phyloP scores from a whole-genome alignment of 2,329 filamentous ascomycete species.

The Botrytis fabae region DNA sequence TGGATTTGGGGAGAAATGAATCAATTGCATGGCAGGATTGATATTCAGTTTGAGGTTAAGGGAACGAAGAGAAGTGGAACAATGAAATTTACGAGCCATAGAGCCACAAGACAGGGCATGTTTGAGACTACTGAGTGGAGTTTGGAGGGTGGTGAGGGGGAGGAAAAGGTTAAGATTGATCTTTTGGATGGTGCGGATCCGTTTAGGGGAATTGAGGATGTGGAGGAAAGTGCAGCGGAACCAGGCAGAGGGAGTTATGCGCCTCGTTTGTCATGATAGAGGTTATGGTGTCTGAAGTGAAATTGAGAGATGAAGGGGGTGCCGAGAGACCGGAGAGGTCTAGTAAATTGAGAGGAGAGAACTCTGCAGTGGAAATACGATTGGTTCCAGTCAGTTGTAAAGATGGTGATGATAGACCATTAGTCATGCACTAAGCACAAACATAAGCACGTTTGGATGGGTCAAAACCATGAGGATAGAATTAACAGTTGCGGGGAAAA shows the following conservation, averaged over 20 bases:
- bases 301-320: background rate
- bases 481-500: constrained; percentile 23
- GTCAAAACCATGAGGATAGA: background rate
- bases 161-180: constrained; percentile 63
- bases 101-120: constrained; percentile 60
- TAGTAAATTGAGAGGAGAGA: background rate
- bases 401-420: background rate
- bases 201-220: constrained; percentile 56
- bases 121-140: constrained; percentile 94
- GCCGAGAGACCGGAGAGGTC: constrained; percentile 14
- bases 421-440: background rate
- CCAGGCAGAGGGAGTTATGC: constrained; percentile 40
- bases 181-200: constrained; percentile 73
- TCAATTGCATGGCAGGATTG: constrained; percentile 85
- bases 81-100: constrained; percentile 78
- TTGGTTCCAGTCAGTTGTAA: background rate
- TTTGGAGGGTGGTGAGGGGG: constrained; percentile 60
- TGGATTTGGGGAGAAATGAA: constrained; percentile 89
- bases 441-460: constrained; percentile 12
- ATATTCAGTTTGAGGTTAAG: constrained; percentile 84
- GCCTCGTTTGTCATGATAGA: constrained; percentile 36
- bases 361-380: background rate
- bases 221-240: constrained; percentile 46
- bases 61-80: constrained; percentile 69
- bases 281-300: background rate